Percentiles rank a stretch among this genome's conserved stretches.
Conservation (phyloP, 345 rosid species). For the Lepidium aucheri region DNA sequence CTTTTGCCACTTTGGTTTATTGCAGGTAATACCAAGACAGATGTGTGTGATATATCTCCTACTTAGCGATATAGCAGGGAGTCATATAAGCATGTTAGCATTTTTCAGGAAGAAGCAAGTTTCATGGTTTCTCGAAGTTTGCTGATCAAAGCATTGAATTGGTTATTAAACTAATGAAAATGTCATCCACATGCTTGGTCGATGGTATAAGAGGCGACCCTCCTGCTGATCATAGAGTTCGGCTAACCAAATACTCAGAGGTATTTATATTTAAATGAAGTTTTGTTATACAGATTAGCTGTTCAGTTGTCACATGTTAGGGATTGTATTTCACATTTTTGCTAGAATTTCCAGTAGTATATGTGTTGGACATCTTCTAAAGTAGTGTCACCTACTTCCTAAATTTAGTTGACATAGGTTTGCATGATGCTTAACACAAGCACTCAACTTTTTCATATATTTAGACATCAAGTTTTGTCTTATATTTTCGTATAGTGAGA, state of each 20-base stretch:
- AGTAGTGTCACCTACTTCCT: neutral
- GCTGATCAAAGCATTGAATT: conserved; percentile 40
- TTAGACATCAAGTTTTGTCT: neutral
- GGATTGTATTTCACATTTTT: neutral
- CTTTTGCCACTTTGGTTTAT: conserved; percentile 65
- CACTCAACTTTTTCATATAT: neutral
- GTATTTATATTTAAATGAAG: conserved; percentile 27
- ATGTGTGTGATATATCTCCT: conserved; percentile 11
- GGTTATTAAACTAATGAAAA: conserved; percentile 34
- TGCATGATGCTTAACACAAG: neutral
- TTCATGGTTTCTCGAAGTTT: conserved; percentile 38
- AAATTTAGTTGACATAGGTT: neutral
- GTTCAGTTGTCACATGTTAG: conserved; percentile 17
- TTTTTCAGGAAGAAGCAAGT: conserved; percentile 51
- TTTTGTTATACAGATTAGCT: neutral
- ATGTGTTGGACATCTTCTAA: neutral
- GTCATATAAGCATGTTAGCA: neutral
- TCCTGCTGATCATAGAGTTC: conserved; percentile 38
- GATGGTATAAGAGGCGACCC: conserved; percentile 33
- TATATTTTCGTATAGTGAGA: neutral
- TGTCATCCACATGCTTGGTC: conserved; percentile 24
- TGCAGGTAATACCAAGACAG: conserved; percentile 42
- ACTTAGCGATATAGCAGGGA: neutral
- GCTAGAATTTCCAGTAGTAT: neutral
- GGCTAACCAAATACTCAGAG: conserved; percentile 56